phyloP scores from a whole-genome alignment of 768 basidiomycete species.

The Russula virescens region DNA sequence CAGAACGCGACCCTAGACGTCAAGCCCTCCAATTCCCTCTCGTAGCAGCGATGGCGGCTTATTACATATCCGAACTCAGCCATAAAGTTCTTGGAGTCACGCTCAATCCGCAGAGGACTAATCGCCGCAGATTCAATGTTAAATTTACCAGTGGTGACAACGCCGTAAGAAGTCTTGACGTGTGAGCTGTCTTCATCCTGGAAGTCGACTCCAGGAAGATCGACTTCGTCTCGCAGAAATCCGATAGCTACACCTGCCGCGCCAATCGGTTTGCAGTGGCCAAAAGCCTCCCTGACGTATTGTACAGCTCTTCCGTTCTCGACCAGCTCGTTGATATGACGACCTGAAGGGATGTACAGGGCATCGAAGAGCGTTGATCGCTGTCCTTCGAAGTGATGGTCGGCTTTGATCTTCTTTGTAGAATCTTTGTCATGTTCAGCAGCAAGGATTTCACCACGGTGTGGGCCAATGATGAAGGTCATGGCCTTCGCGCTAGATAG shows the following conservation, averaged over 20 bases:
- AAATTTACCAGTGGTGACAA: constrained; percentile 56
- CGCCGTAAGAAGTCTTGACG: constrained; percentile 53
- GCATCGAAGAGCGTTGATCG: constrained; percentile 85
- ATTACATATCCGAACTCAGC: constrained; percentile 56
- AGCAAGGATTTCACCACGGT: constrained; percentile 49
- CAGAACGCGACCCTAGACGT: constrained; percentile 45
- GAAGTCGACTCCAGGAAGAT: constrained; percentile 43
- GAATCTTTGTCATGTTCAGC: constrained; percentile 29
- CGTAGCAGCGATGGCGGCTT: constrained; percentile 61
- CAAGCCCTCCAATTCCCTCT: constrained; percentile 56
- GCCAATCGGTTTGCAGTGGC: constrained; percentile 79
- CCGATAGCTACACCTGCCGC: constrained; percentile 59
- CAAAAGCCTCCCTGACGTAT: constrained; percentile 80
- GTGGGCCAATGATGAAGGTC: constrained; percentile 59
- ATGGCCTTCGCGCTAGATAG: constrained; percentile 50
- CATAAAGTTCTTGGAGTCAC: constrained; percentile 47
- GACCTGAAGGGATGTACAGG: constrained; percentile 69
- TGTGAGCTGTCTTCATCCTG: constrained; percentile 31
- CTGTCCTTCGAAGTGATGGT: constrained; percentile 73
- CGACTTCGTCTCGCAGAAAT: constrained; percentile 44
- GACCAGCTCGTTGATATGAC: constrained; percentile 51
- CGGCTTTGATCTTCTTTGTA: constrained; percentile 39
- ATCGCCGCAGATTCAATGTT: constrained; percentile 33
- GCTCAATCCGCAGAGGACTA: constrained; percentile 41
- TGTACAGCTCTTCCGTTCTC: constrained; percentile 70